Evolutionary conservation across 2,329 filamentous ascomycete species (phyloP).

Genomic region (Ophioceras dolichostomum): DNA sequence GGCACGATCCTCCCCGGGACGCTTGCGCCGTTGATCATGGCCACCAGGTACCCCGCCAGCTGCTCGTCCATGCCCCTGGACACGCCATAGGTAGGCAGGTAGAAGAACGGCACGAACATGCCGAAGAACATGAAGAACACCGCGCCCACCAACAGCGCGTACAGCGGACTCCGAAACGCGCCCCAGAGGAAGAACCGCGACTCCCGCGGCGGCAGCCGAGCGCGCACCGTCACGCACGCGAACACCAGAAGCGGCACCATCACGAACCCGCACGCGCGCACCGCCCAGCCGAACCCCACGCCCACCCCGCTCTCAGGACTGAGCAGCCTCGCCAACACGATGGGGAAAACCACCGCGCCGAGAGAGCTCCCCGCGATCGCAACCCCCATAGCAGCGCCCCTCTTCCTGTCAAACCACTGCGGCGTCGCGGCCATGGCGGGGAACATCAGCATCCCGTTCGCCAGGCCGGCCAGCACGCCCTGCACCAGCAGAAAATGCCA

Average conservation of each 20-base stretch:
- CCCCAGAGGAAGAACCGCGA: conserved; percentile 18
- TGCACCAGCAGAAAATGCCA: conserved; percentile 17
- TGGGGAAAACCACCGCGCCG: conserved; percentile 17
- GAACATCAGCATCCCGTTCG: conserved; percentile 16
- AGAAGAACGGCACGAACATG: conserved; percentile 40
- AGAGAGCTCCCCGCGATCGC: conserved; percentile 12
- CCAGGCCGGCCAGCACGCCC: conserved; percentile 8
- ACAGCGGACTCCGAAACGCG: conserved; percentile 10
- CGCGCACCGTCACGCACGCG: conserved; percentile 12
- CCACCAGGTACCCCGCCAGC: conserved; percentile 48
- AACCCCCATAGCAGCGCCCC: conserved; percentile 13
- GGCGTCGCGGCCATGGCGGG: conserved; percentile 14
- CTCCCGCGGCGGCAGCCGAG: conserved; percentile 4
- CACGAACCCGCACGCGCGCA: conserved; percentile 15
- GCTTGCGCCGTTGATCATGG: conserved; percentile 49
- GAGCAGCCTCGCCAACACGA: conserved; percentile 14
- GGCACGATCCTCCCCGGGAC: conserved; percentile 39
- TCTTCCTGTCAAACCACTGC: conserved; percentile 11
- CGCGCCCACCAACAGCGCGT: conserved; percentile 8
- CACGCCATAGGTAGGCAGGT: conserved; percentile 41
- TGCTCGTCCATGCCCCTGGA: conserved; percentile 25
- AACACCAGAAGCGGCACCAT: conserved; percentile 13
- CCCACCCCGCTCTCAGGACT: no score
- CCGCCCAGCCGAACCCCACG: conserved; percentile 16
- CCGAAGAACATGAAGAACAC: conserved; percentile 17